Evolutionary conservation across 2,329 filamentous ascomycete genomes (phyloP).

Genomic region (Neurospora crassa): DNA sequence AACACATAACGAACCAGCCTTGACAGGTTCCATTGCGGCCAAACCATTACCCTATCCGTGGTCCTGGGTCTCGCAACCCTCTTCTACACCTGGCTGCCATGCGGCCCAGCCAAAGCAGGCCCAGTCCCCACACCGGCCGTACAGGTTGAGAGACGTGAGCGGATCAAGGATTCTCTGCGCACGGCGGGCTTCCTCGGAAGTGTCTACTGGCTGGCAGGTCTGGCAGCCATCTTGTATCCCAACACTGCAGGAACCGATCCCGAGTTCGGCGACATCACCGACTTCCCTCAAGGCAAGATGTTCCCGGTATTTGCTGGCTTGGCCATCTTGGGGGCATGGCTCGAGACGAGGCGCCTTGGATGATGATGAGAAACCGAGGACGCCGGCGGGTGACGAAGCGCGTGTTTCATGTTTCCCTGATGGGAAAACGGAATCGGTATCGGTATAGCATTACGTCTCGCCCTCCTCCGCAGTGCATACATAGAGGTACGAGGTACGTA

Average conservation of each 20-base stretch:
- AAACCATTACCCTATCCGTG: constrained; percentile 32
- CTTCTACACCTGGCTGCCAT: constrained; percentile 29
- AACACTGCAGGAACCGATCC: constrained; percentile 31
- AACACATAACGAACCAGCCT: neutral
- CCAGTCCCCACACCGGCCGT: neutral
- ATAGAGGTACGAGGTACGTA: neutral
- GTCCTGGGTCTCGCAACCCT: constrained; percentile 29
- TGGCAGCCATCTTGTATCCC: constrained; percentile 28
- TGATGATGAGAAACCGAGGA: neutral
- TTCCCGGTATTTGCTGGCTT: constrained; percentile 21
- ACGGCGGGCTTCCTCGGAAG: constrained; percentile 27
- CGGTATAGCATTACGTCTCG: neutral
- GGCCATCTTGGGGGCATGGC: constrained; percentile 8
- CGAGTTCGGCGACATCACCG: constrained; percentile 30
- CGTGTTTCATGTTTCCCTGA: neutral
- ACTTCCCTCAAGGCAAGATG: constrained; percentile 28
- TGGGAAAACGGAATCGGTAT: neutral
- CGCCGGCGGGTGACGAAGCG: neutral
- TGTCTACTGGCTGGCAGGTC: constrained; percentile 32
- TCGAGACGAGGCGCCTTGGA: neutral
- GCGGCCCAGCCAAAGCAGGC: constrained; percentile 2
- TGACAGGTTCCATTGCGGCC: constrained; percentile 31
- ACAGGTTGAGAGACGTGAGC: constrained; percentile 1
- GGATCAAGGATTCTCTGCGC: constrained; percentile 23
- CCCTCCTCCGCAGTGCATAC: neutral